Evolutionary conservation across 192 early-diverging fungal genomes (phyloP).

Genomic region (Physocladia obscura): DNA sequence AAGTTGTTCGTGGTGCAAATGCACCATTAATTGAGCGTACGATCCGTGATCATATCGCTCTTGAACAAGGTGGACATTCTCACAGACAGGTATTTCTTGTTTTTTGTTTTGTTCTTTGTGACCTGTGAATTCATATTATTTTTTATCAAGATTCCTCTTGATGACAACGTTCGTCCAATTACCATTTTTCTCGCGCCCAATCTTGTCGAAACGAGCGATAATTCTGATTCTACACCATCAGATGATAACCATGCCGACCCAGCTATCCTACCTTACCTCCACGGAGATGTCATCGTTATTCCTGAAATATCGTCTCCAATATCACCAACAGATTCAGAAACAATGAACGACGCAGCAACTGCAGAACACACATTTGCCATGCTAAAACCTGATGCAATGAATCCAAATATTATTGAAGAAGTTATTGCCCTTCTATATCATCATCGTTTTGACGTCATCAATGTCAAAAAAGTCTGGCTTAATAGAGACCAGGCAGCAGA

Average conservation of each 20-base stretch:
- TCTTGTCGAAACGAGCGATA: not conserved
- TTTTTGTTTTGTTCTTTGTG: too few relatives aligned
- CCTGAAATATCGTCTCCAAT: too few relatives aligned
- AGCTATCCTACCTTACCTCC: not conserved
- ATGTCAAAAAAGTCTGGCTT: constrained; percentile 55
- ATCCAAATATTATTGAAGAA: constrained; percentile 42
- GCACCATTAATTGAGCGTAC: constrained; percentile 54
- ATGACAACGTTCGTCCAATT: constrained; percentile 8
- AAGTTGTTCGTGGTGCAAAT: constrained; percentile 59
- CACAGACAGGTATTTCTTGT: not conserved
- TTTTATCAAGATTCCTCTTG: constrained; percentile 6
- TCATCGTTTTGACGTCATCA: constrained; percentile 50
- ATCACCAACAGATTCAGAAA: too few relatives aligned
- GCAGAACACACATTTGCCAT: constrained; percentile 53
- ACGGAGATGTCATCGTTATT: too few relatives aligned
- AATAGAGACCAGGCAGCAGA: constrained; percentile 46
- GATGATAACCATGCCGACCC: not conserved
- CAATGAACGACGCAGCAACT: too few relatives aligned
- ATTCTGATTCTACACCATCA: not conserved
- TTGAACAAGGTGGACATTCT: constrained; percentile 34
- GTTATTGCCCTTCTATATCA: constrained; percentile 44
- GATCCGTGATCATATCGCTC: constrained; percentile 56
- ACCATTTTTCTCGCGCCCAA: constrained; percentile 4
- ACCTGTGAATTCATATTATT: too few relatives aligned
- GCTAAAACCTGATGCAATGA: constrained; percentile 67